Conservation (phyloP, 225 moss, liverwort and hornwort genomes). For the Physcomitrium patens region DNA sequence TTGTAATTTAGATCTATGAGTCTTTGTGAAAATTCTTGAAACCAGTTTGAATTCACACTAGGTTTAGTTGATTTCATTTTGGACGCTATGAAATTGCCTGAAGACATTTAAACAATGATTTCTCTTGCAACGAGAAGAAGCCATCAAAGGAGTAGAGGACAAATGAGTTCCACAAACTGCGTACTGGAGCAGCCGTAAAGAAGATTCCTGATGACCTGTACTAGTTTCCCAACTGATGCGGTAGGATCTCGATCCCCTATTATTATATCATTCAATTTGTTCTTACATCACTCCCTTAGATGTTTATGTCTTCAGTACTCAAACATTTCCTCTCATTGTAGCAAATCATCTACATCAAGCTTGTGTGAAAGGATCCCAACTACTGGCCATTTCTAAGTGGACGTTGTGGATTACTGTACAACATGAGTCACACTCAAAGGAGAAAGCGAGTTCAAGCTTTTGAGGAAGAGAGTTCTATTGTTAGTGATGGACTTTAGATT, state of each 20-base stretch:
- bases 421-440: conserved; percentile 22
- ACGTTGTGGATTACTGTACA: conserved; percentile 33
- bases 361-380: conserved; percentile 8
- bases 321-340: background rate
- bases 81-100: background rate
- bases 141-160: conserved; percentile 44
- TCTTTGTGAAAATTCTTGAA: too few relatives aligned
- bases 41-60: too few relatives aligned
- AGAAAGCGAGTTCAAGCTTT: conserved; percentile 26
- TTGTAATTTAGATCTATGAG: too few relatives aligned
- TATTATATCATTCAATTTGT: background rate
- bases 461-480: conserved; percentile 17
- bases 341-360: conserved; percentile 28
- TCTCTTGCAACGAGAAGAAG: conserved; percentile 25
- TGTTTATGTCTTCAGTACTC: background rate
- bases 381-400: conserved; percentile 25
- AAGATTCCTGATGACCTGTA: conserved; percentile 57
- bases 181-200: conserved; percentile 36
- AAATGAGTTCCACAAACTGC: conserved; percentile 39
- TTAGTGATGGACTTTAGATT: conserved; percentile 21
- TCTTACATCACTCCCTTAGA: conserved; percentile 7
- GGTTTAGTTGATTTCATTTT: background rate
- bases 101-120: background rate
- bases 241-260: conserved; percentile 6
- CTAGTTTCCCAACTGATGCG: conserved; percentile 31